phyloP scores from a whole-genome alignment of 78 protist species.

The Dictyostelium capitatum region DNA sequence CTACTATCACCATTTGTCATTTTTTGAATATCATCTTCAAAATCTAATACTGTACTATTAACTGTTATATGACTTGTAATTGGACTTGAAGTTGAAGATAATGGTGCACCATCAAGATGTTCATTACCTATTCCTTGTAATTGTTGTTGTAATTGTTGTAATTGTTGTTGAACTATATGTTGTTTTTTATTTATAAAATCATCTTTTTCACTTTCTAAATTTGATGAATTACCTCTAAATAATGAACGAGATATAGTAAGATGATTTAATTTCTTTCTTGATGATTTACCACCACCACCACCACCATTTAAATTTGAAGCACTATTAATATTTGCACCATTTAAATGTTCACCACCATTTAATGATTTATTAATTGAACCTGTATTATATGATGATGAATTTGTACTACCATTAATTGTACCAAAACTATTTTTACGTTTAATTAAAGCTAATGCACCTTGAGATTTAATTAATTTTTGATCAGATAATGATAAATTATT shows the following conservation, averaged over 20 bases:
- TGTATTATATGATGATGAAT: not conserved
- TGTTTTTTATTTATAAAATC: slow-evolving; percentile 23
- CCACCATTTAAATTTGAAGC: no score
- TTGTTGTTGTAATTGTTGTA: not conserved
- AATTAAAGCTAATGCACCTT: not conserved
- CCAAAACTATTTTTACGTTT: slow-evolving; percentile 2
- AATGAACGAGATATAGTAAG: slow-evolving; percentile 14
- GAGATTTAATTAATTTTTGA: slow-evolving; percentile 18
- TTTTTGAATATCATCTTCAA: slow-evolving; percentile 47
- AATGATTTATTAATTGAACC: not conserved
- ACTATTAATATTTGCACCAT: not conserved
- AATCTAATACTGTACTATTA: slow-evolving; percentile 14
- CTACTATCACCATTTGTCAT: slow-evolving; percentile 4
- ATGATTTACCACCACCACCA: not conserved
- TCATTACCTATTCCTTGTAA: not conserved
- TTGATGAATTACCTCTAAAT: slow-evolving; percentile 41
- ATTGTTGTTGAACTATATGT: not conserved
- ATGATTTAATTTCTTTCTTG: slow-evolving; percentile 12
- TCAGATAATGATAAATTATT: slow-evolving; percentile 7
- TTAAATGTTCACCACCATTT: not conserved
- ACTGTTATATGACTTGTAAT: slow-evolving; percentile 23
- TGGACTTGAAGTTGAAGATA: slow-evolving; percentile 6
- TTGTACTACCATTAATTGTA: not conserved
- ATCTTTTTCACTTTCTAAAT: slow-evolving; percentile 19
- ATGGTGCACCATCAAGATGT: not conserved